Percentiles rank a stretch among this genome's conserved stretches.
phyloP scores from a whole-genome alignment of 2,329 filamentous ascomycete species.

The Scleromitrula shiraiana region DNA sequence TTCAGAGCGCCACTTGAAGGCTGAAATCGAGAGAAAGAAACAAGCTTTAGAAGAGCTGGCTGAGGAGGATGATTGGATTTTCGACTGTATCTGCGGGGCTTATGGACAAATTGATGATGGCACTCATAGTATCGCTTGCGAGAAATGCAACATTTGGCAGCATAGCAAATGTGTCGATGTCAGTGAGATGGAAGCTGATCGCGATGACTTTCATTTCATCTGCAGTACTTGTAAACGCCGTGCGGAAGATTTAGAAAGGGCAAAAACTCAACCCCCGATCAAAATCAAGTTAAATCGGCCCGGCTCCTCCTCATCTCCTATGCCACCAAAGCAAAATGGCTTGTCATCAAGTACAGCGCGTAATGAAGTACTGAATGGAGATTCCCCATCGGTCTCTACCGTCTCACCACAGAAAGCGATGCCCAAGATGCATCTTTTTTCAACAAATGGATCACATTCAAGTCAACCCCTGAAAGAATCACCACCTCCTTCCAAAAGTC shows the following conservation, averaged over 20 bases:
- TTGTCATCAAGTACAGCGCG: constrained; percentile 8
- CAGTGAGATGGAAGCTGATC: constrained; percentile 68
- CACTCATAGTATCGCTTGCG: constrained; percentile 86
- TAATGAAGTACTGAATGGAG: constrained; percentile 14
- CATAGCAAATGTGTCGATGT: constrained; percentile 89
- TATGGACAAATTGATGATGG: constrained; percentile 93
- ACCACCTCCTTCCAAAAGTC: constrained; percentile 6
- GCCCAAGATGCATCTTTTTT: constrained; percentile 12
- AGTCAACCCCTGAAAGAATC: constrained; percentile 3
- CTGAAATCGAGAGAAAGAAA: constrained; percentile 72
- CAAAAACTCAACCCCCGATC: constrained; percentile 52
- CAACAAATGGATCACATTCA: constrained; percentile 11
- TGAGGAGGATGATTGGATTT: constrained; percentile 74
- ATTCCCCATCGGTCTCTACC: not conserved
- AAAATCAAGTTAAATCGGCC: constrained; percentile 47
- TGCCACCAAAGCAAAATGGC: constrained; percentile 19
- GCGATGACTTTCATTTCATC: constrained; percentile 79
- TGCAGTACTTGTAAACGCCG: constrained; percentile 70
- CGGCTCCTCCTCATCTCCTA: constrained; percentile 38
- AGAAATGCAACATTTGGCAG: constrained; percentile 92
- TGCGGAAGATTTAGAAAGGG: constrained; percentile 50
- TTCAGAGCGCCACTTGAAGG: constrained; percentile 73
- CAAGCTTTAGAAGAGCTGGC: constrained; percentile 66
- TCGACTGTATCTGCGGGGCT: constrained; percentile 87
- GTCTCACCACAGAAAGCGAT: constrained; percentile 14